Conservation (phyloP, 2,329 filamentous ascomycete genomes). For the Anthostomella pinea region DNA sequence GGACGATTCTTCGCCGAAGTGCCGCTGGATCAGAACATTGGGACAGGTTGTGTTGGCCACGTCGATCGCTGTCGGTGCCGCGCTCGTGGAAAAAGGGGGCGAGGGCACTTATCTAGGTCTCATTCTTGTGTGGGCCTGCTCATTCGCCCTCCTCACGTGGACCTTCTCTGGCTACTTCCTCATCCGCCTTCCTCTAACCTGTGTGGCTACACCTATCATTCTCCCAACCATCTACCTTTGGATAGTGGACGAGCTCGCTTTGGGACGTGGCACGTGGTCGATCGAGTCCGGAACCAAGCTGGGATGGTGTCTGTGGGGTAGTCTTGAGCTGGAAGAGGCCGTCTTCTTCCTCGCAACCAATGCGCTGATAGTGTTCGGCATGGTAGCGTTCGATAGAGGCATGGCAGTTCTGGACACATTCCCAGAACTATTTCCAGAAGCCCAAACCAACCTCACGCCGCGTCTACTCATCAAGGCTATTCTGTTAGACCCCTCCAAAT, state of each 20-base stretch:
- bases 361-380: constrained; percentile 64
- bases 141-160: constrained; percentile 64
- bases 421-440: constrained; percentile 51
- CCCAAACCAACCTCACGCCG: constrained; percentile 48
- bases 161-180: constrained; percentile 63
- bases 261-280: constrained; percentile 68
- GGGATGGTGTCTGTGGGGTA: constrained; percentile 59
- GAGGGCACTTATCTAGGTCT: constrained; percentile 65
- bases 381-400: constrained; percentile 67
- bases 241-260: constrained; percentile 66
- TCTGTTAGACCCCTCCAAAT: constrained; percentile 41
- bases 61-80: constrained; percentile 42
- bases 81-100: constrained; percentile 42
- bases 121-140: constrained; percentile 66
- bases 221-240: constrained; percentile 69
- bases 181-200: constrained; percentile 54
- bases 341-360: constrained; percentile 72
- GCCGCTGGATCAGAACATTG: constrained; percentile 32
- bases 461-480: constrained; percentile 51
- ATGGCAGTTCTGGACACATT: constrained; percentile 64
- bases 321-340: constrained; percentile 70
- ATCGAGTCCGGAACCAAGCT: constrained; percentile 68
- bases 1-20: constrained; percentile 23
- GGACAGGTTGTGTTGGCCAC: constrained; percentile 50
- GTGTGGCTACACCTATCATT: constrained; percentile 57